Evolutionary conservation across 768 basidiomycete genomes (phyloP), one percentile per base, ranked within the genome.

Genomic region (Lactifluus subvellereus): DNA sequence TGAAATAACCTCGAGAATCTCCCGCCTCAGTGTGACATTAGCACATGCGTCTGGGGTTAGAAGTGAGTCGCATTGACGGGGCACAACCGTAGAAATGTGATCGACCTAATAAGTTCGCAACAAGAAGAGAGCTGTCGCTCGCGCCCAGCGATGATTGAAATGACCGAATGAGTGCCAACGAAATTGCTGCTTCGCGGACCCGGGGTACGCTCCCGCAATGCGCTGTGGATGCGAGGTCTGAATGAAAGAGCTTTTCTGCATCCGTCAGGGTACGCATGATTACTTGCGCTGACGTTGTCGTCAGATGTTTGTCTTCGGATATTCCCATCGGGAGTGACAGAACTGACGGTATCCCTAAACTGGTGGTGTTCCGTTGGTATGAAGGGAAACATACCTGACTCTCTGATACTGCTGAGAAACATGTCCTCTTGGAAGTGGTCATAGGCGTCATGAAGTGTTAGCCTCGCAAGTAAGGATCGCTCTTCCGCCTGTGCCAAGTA

Each of bases 391-490:
- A 40, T 69, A 96, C 94, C 87, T 1, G 96, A 96, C 72, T 98
- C 96, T 0, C 88, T 82, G 27, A 98, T 76, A 18, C 94, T 94
- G 70, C 88, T 94, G 61, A 97, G 77, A 71, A 94, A 90, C 77
- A 97, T 89, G 71, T 98, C 94, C 0, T 84, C 80, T 37, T 84
- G 83, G 77, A 96, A 92, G 7, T 84, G 85, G 42, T 81, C 80
- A 67, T 94, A 86, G 1, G 88, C 89, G 32, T 86, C 82, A 57
- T 90, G 84, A 33, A 98, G 74, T 0, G 85, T 86, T n/a, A 96
- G 75, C 66, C 83, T 86, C 0, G 88, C 94, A 70, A 91, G 79
- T 0, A 97, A 75, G 3, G 82, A 79, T 67, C 84, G 82, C 70
- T 91, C 86, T 70, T 91, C 88, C 10, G 86, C 86, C 89, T 94